These are phyloP conservation scores for Fennellomyces sp. DNA, from an alignment of 371 early-diverging fungal genomes.

Conservation along the genomic window DNA sequence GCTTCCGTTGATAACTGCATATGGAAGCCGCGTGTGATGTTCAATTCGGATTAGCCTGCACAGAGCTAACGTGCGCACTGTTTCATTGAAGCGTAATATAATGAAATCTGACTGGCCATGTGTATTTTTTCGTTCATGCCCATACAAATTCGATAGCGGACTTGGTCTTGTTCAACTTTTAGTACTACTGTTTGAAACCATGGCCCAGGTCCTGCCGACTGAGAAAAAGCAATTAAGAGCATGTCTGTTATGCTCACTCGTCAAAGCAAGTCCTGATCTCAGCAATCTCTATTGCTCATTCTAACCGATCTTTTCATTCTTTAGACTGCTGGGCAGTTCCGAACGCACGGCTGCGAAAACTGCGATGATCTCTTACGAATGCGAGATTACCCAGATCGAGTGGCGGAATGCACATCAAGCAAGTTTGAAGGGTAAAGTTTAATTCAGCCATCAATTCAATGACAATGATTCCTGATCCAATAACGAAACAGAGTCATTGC, in stretches of 20 bases:
- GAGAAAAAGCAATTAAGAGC: conserved; percentile 87
- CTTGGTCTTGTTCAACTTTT: no score
- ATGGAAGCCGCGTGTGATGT: no score
- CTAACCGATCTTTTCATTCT: background rate
- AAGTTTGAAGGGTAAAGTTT: conserved; percentile 82
- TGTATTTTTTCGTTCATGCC: no score
- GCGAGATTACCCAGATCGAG: conserved; percentile 71
- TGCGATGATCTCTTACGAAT: conserved; percentile 85
- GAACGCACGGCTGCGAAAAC: conserved; percentile 88
- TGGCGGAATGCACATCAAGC: conserved; percentile 84
- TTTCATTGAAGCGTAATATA: no score
- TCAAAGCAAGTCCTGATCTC: conserved; percentile 63
- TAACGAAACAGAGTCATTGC: conserved; percentile 64
- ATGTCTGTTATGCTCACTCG: conserved; percentile 91
- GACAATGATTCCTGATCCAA: background rate
- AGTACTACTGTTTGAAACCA: no score
- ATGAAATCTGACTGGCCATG: no score
- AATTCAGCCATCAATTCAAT: background rate
- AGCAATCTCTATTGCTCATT: background rate
- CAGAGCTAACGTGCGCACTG: no score
- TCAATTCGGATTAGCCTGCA: no score
- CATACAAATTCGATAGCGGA: no score
- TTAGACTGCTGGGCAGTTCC: conserved; percentile 78
- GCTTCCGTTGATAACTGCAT: no score
- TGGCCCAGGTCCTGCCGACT: conserved; percentile 69